Evolutionary conservation across 257 asterid genomes (phyloP), one percentile per base, ranked within the genome.

Genomic region (Solanum verrucosum): DNA sequence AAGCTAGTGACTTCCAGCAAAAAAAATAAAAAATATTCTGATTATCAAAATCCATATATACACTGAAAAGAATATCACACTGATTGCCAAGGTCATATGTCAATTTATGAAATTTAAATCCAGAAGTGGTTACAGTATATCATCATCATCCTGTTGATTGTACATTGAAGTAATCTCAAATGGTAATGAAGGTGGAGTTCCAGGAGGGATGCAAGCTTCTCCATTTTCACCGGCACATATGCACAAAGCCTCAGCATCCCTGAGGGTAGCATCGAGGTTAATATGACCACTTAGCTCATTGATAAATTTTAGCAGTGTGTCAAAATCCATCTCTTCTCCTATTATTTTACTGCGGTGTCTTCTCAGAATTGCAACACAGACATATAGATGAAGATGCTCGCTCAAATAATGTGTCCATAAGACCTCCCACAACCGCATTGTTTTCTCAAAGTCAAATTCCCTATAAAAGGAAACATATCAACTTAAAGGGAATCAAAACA

Each of bases 161-260:
- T 94, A 96, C 23, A 90, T 74, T 1, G 96, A 94, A 85, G 92
- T 92, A 91, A 94, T 96, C 87, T 91, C 97, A 6, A 93, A 18
- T 3, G 99, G 98, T 79, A 97, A 93, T 1, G 99, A 96, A 88
- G 99, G 99, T 18, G 99, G 99, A 88, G 98, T 96, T 82, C 99
- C 99, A 11, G 99, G 99, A 82, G 98, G 99, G 75, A 97, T 94
- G 89, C 94, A 91, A 78, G 98, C 98, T 9, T 92, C 95, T 34
- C 99, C 99, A 77, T 96, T 94, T 92, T 97, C 99, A 86, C 99
- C 99, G 27, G 99, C 99, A 88, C 94, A 92, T 88, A 97, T 90
- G 87, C 98, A 97, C 49, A 96, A 91, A 38, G 99, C 99, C 89
- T 97, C 99, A 0, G 99, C 98, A 87, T 96, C 99, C 92, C 99